Base-by-base conservation (phyloP, 2,329 filamentous ascomycete genomes). In the Alternaria dauci region DNA sequence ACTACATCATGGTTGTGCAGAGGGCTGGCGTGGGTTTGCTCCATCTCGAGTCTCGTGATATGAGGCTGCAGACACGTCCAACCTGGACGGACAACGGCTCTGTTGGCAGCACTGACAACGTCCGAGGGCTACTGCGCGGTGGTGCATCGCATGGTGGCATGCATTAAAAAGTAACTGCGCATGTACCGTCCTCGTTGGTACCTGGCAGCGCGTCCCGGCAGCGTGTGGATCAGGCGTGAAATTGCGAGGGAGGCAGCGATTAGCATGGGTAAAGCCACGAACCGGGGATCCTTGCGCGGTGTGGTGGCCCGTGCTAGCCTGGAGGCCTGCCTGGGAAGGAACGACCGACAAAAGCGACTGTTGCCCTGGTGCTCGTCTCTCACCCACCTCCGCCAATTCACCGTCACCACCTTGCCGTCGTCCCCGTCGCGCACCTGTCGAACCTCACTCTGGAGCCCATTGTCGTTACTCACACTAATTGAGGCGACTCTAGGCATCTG, bases 401-500 rank as follows among this genome's bases (percentile, higher is more conserved):
- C 58, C 69, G 69, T 65, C 70, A 65, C 66, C 63, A 58, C 64
- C 59, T 59, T 63, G 63, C 58, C 62, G 61, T 69, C 59, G 61
- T 61, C 61, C 63, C 63, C 59, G 59, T 62, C 56, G 61, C 61
- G 66, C 36, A 63, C 50, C 62, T 58, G 52, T 32, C 28, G 32
- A 61, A 48, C 56, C 58, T 50, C 62, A 58, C 64, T 61, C 65
- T 72, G 73, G 70, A 76, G 67, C 70, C 73, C 71, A 71, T 71
- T 67, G 70, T 76, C 74, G 74, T 67, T 58, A 67, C 70, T 74
- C 71, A 70, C 64, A 50, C 64, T 62, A 55, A 55, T 59, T 59
- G 63, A 67, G 60, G 62, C 66, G 74, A 66, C 74, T 65, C 71
- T 69, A 65, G 73, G 73, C 70, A 71, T 71, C 75, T 75, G 75